Percentiles rank a stretch among this genome's conserved stretches.
Evolutionary conservation across 2,329 filamentous ascomycete species (phyloP).

Genomic region (Nemania abortiva): DNA sequence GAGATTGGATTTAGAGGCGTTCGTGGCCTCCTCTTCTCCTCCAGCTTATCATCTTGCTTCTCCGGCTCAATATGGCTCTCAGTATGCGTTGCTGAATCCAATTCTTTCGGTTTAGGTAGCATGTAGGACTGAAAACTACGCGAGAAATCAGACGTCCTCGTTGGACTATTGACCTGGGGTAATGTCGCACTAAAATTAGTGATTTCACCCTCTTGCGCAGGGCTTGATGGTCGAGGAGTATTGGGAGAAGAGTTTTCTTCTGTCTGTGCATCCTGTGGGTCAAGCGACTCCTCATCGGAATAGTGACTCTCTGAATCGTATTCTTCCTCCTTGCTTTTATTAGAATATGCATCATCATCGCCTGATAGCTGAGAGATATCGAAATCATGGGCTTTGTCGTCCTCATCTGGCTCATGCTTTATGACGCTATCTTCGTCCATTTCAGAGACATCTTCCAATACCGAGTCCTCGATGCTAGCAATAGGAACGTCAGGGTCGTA

Average conservation of each 20-base stretch:
- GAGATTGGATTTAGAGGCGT: slow-evolving; percentile 65
- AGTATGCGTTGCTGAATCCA: slow-evolving; percentile 50
- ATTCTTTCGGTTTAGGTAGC: slow-evolving; percentile 57
- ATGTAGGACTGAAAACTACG: slow-evolving; percentile 62
- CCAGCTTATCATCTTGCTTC: slow-evolving; percentile 54
- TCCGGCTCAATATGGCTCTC: slow-evolving; percentile 54
- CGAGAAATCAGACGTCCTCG: slow-evolving; percentile 56
- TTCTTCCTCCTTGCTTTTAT: slow-evolving; percentile 56
- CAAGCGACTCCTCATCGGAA: slow-evolving; percentile 58
- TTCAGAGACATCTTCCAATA: slow-evolving; percentile 63
- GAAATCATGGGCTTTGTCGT: slow-evolving; percentile 73
- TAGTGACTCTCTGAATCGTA: slow-evolving; percentile 70
- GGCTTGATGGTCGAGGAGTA: slow-evolving; percentile 64
- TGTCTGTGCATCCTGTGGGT: slow-evolving; percentile 44
- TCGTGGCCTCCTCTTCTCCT: slow-evolving; percentile 51
- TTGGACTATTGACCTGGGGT: slow-evolving; percentile 54
- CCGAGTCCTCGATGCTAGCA: slow-evolving; percentile 82
- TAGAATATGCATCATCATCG: slow-evolving; percentile 49
- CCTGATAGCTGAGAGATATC: slow-evolving; percentile 72
- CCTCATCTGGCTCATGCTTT: slow-evolving; percentile 72
- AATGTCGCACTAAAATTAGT: slow-evolving; percentile 54
- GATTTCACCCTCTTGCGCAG: slow-evolving; percentile 50
- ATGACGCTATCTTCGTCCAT: slow-evolving; percentile 70
- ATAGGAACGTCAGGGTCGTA: slow-evolving; percentile 92
- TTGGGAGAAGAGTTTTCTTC: slow-evolving; percentile 61